A percentile compares a stretch with the other conserved stretches of the same genome.
Evolutionary conservation across 2,329 filamentous ascomycete genomes (phyloP).

Genomic region (Neocucurbitaria cava): DNA sequence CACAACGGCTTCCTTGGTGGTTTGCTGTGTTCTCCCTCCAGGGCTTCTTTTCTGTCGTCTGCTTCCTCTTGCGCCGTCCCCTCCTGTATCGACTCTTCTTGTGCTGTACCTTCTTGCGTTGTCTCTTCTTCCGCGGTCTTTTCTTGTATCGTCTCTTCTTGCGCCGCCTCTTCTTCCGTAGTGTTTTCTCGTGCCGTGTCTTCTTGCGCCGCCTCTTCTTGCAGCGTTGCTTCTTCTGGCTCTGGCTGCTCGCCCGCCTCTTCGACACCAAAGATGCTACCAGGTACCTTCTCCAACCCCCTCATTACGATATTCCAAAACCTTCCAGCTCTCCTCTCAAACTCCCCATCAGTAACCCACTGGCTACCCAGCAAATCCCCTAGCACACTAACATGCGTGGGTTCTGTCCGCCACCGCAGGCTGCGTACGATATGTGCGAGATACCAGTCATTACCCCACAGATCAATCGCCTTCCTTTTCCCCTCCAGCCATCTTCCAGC

Average conservation of each 20-base stretch:
- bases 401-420: slow-evolving; percentile 80
- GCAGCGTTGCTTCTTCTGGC: neutral
- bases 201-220: neutral
- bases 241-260: neutral
- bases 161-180: neutral
- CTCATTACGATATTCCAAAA: slow-evolving; percentile 84
- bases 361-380: slow-evolving; percentile 94
- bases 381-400: slow-evolving; percentile 86
- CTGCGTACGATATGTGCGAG: slow-evolving; percentile 90
- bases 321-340: slow-evolving; percentile 72
- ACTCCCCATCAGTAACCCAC: slow-evolving; percentile 89
- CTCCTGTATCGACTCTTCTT: slow-evolving; percentile 9
- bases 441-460: slow-evolving; percentile 94
- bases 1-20: slow-evolving; percentile 23
- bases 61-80: slow-evolving; percentile 20
- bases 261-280: slow-evolving; percentile 36
- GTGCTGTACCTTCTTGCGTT: slow-evolving; percentile 12
- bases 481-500: slow-evolving; percentile 71
- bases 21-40: slow-evolving; percentile 1
- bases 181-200: too few species aligned
- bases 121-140: neutral
- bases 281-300: slow-evolving; percentile 68
- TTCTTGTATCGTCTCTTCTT: neutral
- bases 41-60: slow-evolving; percentile 1
- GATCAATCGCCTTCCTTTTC: slow-evolving; percentile 80